Evolutionary conservation across 2,329 filamentous ascomycete genomes (phyloP), one percentile per base, ranked within the genome.

Genomic region (Arthroderma sp.): DNA sequence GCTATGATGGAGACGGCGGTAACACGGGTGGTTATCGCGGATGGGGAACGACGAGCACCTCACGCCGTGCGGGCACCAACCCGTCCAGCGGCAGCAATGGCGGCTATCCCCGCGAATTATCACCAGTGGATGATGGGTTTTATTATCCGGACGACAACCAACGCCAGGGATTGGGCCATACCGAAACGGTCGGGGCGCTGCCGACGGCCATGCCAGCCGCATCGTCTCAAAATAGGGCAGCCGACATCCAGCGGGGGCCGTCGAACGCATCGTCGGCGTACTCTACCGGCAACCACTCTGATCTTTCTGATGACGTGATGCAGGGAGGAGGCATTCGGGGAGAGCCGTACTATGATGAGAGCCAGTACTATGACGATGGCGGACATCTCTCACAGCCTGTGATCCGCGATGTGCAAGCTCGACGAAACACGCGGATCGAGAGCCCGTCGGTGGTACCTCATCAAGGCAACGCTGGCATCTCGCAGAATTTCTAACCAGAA

Each of bases 181-280:
- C 82, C 42, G 87, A 94, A 60, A 84, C 86, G 38, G 74, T 94
- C 33, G 86, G 83, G 42, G 85, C 82, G 36, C 81, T 94, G 63
- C 38, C 45, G 31, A 31, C 28, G n/a, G n/a, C 30, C 8, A 83
- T 85, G 8, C 72, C 77, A 9, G 74, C 82, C 28, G 72, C 76
- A 31, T 41, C 37, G 37, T 45, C 36, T 28, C 30, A 11, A 28
- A 40, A 15, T 41, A 8, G 27, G 29, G 34, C 33, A 10, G n/a
- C 39, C 39, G 42, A 49, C 53, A 83, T 96, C 32, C 85, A 83
- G 53, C 83, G 91, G 44, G 91, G 91, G 1, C 81, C 86, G 1
- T 96, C 89, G 4, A 96, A 96, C 58, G 91, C 91, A 4, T 98
- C 91, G 0, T 96, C 91, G 0, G 88, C 86, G 1, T 98, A 96